Base-by-base conservation (phyloP, 805 yeast species). In the Sugiyamaella floridensis region DNA sequence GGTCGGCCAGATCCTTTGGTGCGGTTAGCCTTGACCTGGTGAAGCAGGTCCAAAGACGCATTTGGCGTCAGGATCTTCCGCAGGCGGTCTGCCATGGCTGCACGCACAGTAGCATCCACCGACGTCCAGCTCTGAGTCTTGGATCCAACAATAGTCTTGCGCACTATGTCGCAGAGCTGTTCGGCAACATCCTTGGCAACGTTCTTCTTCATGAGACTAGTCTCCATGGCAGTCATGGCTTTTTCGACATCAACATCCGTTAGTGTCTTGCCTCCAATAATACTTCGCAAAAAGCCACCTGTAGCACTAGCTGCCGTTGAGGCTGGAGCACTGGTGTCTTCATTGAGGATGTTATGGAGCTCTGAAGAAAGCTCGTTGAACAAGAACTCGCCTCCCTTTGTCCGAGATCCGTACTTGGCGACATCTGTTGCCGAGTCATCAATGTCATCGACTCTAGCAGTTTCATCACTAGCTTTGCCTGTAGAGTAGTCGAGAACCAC, bases 141-240 rank as follows among this genome's bases (percentile, higher is more conserved):
- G 12, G 87, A 80, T 0, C 93, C 95, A 2, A 82, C 72, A 45
- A 93, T 68, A 53, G 82, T 83, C 56, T 76, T 75, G 51, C 82
- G 83, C 40, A 93, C 89, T 53, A 82, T 83, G 14, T 80, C 77
- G 44, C 88, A 80, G 47, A 92, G 75, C 45, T 79, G 76, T 42
- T 75, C 80, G 0, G 98, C 93, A 1, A 89, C 95, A 53, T 85
- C 86, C 10, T 95, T 93, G 2, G 97, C 93, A 32, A 92, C 93
- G 62, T 92, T 92, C 62, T 90, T 92, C 57, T 84, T 76, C 55
- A 93, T 79, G 51, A 92, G 73, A 61, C 88, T 95, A 53, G 86
- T 85, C 51, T 80, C 77, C 69, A 93, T 77, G 44, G 82, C 80
- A 41, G 75, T 75, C 19, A 86, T 71, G 1, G 88, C 82, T 43